Conservation (phyloP, 345 rosid species). For the Citrus trifoliata region DNA sequence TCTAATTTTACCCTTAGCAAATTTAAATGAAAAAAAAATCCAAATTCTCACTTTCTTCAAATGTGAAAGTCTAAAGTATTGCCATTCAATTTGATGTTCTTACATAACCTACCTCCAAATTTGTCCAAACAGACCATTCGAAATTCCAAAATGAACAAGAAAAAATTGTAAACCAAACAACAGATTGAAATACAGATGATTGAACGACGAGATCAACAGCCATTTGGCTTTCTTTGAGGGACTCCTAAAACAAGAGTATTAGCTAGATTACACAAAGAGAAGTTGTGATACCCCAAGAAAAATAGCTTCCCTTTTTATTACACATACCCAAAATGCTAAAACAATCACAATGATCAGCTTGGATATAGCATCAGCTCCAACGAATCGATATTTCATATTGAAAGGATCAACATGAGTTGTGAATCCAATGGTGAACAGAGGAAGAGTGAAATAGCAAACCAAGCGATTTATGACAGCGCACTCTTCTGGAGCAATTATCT, state of each 20-base stretch:
- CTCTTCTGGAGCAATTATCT: conserved; percentile 62
- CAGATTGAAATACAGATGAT: conserved; percentile 51
- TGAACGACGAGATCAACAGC: conserved; percentile 83
- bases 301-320: conserved; percentile 56
- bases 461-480: conserved; percentile 76
- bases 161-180: no score
- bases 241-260: conserved; percentile 74
- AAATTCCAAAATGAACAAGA: no score
- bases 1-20: no score
- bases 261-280: conserved; percentile 60
- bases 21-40: no score
- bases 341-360: not conserved
- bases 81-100: not conserved
- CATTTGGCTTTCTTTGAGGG: conserved; percentile 48
- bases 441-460: conserved; percentile 78
- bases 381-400: conserved; percentile 49
- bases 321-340: no score
- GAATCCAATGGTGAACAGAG: conserved; percentile 57
- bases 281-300: conserved; percentile 74
- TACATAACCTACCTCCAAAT: conserved; percentile 25
- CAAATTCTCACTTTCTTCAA: conserved; percentile 31
- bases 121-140: conserved; percentile 31
- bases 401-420: conserved; percentile 69
- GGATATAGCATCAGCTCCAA: no score
- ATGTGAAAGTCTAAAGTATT: conserved; percentile 34